phyloP scores from a whole-genome alignment of 169 alveolate genomes.

The Plasmodium cynomolgi region DNA sequence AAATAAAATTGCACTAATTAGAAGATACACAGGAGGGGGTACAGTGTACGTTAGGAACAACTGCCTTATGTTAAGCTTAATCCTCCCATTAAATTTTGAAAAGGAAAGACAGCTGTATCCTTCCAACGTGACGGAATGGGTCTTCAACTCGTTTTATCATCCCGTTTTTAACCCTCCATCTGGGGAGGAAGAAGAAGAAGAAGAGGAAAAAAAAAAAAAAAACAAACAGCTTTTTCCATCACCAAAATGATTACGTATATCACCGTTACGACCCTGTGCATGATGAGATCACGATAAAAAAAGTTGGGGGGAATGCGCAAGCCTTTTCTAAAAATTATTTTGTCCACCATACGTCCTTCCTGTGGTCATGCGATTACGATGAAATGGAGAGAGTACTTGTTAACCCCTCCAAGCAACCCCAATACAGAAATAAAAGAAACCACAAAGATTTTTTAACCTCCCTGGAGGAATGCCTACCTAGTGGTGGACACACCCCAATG shows the following conservation, averaged over 20 bases:
- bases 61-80: constrained; percentile 76
- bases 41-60: constrained; percentile 81
- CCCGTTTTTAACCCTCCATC: not conserved
- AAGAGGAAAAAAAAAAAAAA: not conserved
- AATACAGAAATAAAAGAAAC: constrained; percentile 77
- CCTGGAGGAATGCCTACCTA: constrained; percentile 21
- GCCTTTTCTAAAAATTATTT: constrained; percentile 79
- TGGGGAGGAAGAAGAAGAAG: not conserved
- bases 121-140: constrained; percentile 53
- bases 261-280: not conserved
- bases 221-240: not conserved
- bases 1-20: constrained; percentile 70
- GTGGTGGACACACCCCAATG: not conserved
- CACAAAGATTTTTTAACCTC: constrained; percentile 77
- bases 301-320: constrained; percentile 87
- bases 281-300: constrained; percentile 26
- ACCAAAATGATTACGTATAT: constrained; percentile 16
- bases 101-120: constrained; percentile 30
- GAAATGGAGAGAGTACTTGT: constrained; percentile 76
- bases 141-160: constrained; percentile 17
- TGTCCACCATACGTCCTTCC: constrained; percentile 84
- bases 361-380: constrained; percentile 78
- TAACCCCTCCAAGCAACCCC: constrained; percentile 79
- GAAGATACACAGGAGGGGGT: constrained; percentile 86
- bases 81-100: constrained; percentile 76